These are phyloP conservation scores for Cystobasidium onofrii DNA, from an alignment of 768 basidiomycete genomes.

Conservation along the genomic window DNA sequence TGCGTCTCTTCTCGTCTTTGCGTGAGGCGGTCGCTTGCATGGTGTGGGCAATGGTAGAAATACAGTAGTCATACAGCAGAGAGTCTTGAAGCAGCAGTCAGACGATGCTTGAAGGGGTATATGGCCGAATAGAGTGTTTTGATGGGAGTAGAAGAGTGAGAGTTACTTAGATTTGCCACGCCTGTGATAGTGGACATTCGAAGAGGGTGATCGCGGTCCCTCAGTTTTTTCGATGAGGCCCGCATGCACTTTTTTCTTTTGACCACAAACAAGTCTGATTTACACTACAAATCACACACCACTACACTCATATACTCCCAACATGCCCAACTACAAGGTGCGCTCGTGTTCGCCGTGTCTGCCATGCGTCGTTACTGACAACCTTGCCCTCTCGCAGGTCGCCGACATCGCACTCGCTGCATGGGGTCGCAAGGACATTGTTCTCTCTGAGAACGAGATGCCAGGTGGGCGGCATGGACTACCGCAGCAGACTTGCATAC, in stretches of 20 bases:
- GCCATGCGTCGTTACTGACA: neutral
- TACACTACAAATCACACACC: neutral
- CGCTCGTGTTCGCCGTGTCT: neutral
- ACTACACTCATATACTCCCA: neutral
- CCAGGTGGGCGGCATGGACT: slow-evolving; percentile 36
- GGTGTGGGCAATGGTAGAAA: neutral
- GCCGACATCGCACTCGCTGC: slow-evolving; percentile 64
- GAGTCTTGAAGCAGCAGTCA: neutral
- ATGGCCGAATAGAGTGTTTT: neutral
- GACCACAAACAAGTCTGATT: slow-evolving; percentile 4
- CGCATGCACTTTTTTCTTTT: neutral
- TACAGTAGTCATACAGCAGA: neutral
- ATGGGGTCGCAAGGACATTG: slow-evolving; percentile 98
- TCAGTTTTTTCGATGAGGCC: neutral
- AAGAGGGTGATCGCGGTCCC: neutral
- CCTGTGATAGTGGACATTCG: too few relatives aligned
- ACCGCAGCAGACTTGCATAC: neutral
- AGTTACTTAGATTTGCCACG: too few relatives aligned
- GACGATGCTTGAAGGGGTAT: neutral
- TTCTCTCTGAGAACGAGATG: slow-evolving; percentile 84
- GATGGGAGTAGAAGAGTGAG: too few relatives aligned
- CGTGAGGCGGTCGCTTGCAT: neutral
- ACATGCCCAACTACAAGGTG: slow-evolving; percentile 33
- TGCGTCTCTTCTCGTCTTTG: slow-evolving; percentile 3
- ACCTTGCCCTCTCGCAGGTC: slow-evolving; percentile 2